These are phyloP conservation scores for Zasmidium citrigriseum DNA, from an alignment of 2,329 filamentous ascomycete genomes.

Conservation along the genomic window DNA sequence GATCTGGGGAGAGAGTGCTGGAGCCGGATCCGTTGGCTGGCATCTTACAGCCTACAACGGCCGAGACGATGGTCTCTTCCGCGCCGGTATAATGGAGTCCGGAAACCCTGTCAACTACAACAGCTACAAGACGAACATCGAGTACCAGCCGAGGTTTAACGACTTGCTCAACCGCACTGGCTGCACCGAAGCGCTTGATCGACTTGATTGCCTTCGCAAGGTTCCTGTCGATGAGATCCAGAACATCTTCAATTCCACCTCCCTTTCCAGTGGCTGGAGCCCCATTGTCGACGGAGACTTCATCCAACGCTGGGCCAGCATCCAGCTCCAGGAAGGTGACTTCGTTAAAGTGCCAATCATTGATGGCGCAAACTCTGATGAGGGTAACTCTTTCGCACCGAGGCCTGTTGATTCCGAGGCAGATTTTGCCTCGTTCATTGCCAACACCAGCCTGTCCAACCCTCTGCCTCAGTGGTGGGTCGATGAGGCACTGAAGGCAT, in stretches of 20 bases:
- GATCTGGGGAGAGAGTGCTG: slow-evolving; percentile 44
- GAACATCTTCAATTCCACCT: slow-evolving; percentile 31
- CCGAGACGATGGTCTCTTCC: slow-evolving; percentile 50
- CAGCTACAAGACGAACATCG: slow-evolving; percentile 18
- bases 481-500: slow-evolving; percentile 50
- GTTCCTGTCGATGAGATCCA: slow-evolving; percentile 34
- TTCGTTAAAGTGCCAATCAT: slow-evolving; percentile 58
- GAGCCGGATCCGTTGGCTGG: slow-evolving; percentile 47
- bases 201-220: slow-evolving; percentile 65
- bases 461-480: slow-evolving; percentile 23
- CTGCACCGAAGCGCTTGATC: slow-evolving; percentile 59
- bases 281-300: slow-evolving; percentile 59
- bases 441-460: slow-evolving; percentile 26
- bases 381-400: slow-evolving; percentile 60
- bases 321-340: slow-evolving; percentile 57
- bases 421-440: slow-evolving; percentile 51
- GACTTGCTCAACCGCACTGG: slow-evolving; percentile 59
- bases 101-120: slow-evolving; percentile 32
- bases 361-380: slow-evolving; percentile 65
- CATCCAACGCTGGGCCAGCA: slow-evolving; percentile 53
- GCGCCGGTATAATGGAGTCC: slow-evolving; percentile 49
- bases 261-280: slow-evolving; percentile 37
- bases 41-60: slow-evolving; percentile 50
- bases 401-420: slow-evolving; percentile 56
- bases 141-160: slow-evolving; percentile 62